Evolutionary conservation across 2,329 filamentous ascomycete species (phyloP).

Genomic region (Cercospora zeina): DNA sequence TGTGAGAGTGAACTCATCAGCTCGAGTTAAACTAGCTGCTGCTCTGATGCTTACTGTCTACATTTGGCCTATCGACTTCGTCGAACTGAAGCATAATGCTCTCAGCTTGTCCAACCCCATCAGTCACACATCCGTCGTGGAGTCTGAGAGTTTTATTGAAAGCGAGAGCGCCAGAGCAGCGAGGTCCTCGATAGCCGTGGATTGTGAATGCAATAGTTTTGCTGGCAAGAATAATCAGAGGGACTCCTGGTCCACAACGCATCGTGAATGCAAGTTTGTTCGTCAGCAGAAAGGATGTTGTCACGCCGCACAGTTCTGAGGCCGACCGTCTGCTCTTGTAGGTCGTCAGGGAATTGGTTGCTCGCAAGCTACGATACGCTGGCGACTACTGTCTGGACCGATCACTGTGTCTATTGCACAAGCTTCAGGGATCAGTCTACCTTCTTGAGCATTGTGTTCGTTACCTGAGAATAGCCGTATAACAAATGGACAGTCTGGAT

Average conservation of each 20-base stretch:
- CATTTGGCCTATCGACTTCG: not conserved
- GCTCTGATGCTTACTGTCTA: slow-evolving; percentile 1
- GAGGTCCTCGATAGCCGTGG: not conserved
- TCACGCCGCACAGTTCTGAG: not conserved
- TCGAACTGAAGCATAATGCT: not conserved
- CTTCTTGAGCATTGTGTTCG: not conserved
- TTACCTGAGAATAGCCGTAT: not conserved
- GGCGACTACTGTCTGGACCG: not conserved
- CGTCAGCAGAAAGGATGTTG: not conserved
- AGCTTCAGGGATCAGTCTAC: not conserved
- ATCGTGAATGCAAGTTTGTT: not conserved
- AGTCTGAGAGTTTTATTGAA: not conserved
- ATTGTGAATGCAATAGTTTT: not conserved
- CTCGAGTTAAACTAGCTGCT: not conserved
- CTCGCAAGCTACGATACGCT: not conserved
- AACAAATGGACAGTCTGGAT: not conserved
- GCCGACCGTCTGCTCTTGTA: not conserved
- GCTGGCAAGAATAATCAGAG: not conserved
- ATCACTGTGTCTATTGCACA: not conserved
- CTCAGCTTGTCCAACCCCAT: slow-evolving; percentile 2
- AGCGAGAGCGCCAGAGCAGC: slow-evolving; percentile 1
- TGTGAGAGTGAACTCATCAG: not conserved
- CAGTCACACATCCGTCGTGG: slow-evolving; percentile 2
- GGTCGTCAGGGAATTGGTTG: no score
- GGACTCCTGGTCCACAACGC: not conserved